Base-by-base conservation (phyloP, 2,329 filamentous ascomycete species). In the Aureobasidium pullulans region DNA sequence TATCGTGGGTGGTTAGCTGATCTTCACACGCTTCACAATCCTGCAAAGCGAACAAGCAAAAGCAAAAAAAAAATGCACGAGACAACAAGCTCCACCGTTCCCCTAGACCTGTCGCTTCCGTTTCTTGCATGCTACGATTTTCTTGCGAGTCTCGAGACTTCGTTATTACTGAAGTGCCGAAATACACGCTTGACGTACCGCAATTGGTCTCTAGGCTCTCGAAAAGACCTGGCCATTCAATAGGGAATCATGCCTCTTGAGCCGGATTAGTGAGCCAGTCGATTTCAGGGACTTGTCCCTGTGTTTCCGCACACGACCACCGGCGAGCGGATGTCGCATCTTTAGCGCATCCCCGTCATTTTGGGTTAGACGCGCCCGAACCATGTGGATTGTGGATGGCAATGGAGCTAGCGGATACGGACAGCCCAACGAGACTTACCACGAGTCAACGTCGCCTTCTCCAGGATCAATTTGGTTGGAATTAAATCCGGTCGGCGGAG, bases 21-120 rank as follows among this genome's bases (percentile, higher is more conserved):
- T 57, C 54, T 23, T 37, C 28, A 57, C 28, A 57, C 40, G 34
- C 54, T 48, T 43, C 19, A 3, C 15, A 43, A 40, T 48, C 54
- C 54, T 57, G 54, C 43, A 39, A 23, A 39, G 23, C 54, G 40
- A 57, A 48, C 34, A 57, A 57, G 43, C 54, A 57, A 47, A 42
- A 10, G 9, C 16, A 19, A 11, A 57, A 29, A 28, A 31, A 19
- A 37, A 40, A 47, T 47, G 43, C 54, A 57, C 43, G 42, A 57
- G 54, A 47, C 54, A 57, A 57, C 43, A 34, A 40, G 43, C 54
- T 40, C 54, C 54, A 29, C 54, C 54, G 43, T 47, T 48, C 3
- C 31, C n/a, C 32, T 48, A 39, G 23, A 42, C 40, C 7, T 13
- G 42, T 48, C 36, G 54, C 43, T 57, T 57, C 54, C 29, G 54